Evolutionary conservation across 306 rosid species (phyloP).

Genomic region (Geum urbanum): DNA sequence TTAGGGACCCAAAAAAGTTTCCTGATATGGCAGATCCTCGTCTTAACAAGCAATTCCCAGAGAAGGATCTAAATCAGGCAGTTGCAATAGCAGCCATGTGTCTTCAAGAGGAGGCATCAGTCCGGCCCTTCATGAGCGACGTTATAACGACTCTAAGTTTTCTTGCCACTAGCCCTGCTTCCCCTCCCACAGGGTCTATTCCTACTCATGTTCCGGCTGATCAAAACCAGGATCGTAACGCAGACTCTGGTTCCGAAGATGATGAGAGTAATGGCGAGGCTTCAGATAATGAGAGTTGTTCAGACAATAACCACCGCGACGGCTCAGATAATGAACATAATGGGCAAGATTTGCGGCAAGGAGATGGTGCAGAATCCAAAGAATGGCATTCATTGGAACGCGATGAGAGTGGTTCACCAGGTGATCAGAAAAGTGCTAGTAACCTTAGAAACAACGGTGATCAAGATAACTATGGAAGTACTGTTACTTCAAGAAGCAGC

Average conservation of each 20-base stretch:
- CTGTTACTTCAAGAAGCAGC: constrained; percentile 9
- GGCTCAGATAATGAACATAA: constrained; percentile 11
- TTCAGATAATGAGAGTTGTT: constrained; percentile 17
- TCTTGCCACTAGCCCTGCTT: constrained; percentile 44
- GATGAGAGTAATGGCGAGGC: constrained; percentile 12
- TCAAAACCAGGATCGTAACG: constrained; percentile 6
- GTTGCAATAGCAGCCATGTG: constrained; percentile 96
- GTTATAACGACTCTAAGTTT: constrained; percentile 74
- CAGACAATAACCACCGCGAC: not conserved
- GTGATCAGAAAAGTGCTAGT: constrained; percentile 17
- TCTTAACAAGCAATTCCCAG: constrained; percentile 50
- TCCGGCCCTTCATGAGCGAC: constrained; percentile 84
- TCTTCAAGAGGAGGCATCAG: constrained; percentile 80
- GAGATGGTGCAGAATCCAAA: constrained; percentile 24
- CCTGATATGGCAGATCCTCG: constrained; percentile 71
- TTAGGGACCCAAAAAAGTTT: constrained; percentile 67
- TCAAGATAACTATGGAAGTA: constrained; percentile 22
- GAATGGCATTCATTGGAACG: constrained; percentile 30
- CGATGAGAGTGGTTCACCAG: constrained; percentile 30
- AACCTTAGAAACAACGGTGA: constrained; percentile 24
- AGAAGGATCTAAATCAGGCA: constrained; percentile 82
- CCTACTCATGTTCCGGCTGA: constrained; percentile 21
- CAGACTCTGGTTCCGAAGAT: not conserved
- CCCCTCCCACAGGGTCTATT: constrained; percentile 19
- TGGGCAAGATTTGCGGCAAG: constrained; percentile 18